Evolutionary conservation across 2,329 filamentous ascomycete species (phyloP), one percentile per base, ranked within the genome.

Genomic region (Claviceps cyperi): DNA sequence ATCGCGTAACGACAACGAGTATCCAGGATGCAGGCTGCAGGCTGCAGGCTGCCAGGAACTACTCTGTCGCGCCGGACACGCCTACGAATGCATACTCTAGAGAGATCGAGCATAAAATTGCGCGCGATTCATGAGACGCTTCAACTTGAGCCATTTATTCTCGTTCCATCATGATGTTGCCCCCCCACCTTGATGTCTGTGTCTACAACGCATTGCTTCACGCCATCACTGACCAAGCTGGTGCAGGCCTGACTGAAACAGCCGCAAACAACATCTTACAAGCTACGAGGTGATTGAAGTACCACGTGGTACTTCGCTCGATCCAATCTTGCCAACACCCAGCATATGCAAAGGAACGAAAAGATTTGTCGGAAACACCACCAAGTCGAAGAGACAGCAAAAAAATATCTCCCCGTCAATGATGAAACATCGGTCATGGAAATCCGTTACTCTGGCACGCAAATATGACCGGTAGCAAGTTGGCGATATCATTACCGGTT

Each of bases 381-480:
- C 54, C 39, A 56, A 52, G 50, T 39, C 55, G 57, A 54, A 60
- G 60, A 63, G 53, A 56, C 51, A 48, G 45, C 36, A 41, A 40
- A 41, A 40, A 37, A 35, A 40, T 50, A 47, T 51, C 57, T 56
- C 51, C 53, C 52, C 55, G 49, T 38, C 49, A 50, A 54, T 53
- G 56, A 21, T 54, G 58, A 59, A 52, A 52, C 58, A 59, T 51
- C 51, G 54, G 57, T 53, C 57, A 54, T 52, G 54, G 52, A 58
- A 58, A 52, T 60, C 63, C 60, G 55, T 75, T 69, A 53, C 52
- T 79, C 74, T 78, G 60, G 75, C 76, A 77, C 72, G 66, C 65
- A 75, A 75, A 76, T 78, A 75, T 79, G 76, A 79, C 75, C 75
- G 70, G 69, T 60, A 69, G 64, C 61, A 67, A 75, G 71, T 77